Evolutionary conservation across 2,329 filamentous ascomycete species (phyloP), one percentile per base, ranked within the genome.

Genomic region (Aureobasidium subglaciale): DNA sequence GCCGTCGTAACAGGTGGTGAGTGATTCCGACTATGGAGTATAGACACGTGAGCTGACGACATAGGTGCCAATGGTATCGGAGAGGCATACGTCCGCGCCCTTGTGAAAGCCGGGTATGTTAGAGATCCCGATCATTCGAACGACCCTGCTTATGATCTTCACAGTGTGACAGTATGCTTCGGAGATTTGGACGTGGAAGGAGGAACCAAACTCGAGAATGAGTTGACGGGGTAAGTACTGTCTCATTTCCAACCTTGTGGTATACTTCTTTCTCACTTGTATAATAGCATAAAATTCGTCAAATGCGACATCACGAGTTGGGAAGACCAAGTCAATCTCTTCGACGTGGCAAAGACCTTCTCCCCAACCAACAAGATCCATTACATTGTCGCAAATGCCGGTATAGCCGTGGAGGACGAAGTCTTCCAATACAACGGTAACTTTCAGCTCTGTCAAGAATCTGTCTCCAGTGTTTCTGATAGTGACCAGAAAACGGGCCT

Each of bases 151-250:
- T 40, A 15, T 5, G 3, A 3, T 11, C 16, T 40, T 40, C 11
- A 37, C 61, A 68, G 69, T 2, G 66, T 69, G 0, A 66, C 63
- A 40, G 67, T 71, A 6, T 70, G 68, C 6, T 67, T 71, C 49
- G 68, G 63, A 38, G 68, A 70, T 45, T 52, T 70, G 13, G 40
- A 55, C 15, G 60, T 65, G 20, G 60, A 61, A 37, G 59, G 62
- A 25, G 69, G 64, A 5, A 48, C 63, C 20, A 58, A 60, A 1
- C 27, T 71, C 2, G 63, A 63, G n/a, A 46, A 56, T 5, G 68
- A 69, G 24, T 58, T 71, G 5, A 24, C 5, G 8, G 20, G 43
- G 43, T 25, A 35, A 48, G 6, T 4, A 20, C 13, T 7, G 5
- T 8, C 5, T 11, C 3, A 3, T 29, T 18, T 2, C 15, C 8